These are phyloP conservation scores for Ophiostoma populinum DNA, from an alignment of 2,329 filamentous ascomycete species.

Conservation along the genomic window DNA sequence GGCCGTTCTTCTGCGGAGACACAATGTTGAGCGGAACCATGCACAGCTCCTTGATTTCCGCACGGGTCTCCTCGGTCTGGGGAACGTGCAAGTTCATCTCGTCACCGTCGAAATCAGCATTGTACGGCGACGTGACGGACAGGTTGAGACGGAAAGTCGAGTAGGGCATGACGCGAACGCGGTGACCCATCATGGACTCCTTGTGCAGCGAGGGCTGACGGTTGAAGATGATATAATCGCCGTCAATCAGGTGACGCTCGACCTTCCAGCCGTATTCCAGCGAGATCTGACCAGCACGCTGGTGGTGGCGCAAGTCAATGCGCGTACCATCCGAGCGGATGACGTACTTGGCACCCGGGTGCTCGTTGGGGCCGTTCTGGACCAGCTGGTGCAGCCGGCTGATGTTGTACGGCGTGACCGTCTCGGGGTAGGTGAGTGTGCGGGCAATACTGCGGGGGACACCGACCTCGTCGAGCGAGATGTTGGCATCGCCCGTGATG, in stretches of 20 bases:
- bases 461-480: slow-evolving; percentile 92
- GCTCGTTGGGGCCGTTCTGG: slow-evolving; percentile 82
- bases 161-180: slow-evolving; percentile 95
- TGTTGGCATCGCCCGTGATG: slow-evolving; percentile 94
- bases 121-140: slow-evolving; percentile 96
- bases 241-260: slow-evolving; percentile 87
- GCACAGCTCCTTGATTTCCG: slow-evolving; percentile 85
- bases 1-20: slow-evolving; percentile 89
- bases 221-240: slow-evolving; percentile 98
- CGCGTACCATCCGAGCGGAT: slow-evolving; percentile 85
- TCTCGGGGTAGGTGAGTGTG: slow-evolving; percentile 90
- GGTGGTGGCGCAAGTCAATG: slow-evolving; percentile 88
- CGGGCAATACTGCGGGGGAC: slow-evolving; percentile 86
- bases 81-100: slow-evolving; percentile 99
- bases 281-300: slow-evolving; percentile 68
- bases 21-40: slow-evolving; percentile 98
- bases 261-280: slow-evolving; percentile 98
- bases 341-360: slow-evolving; percentile 92
- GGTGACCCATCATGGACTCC: slow-evolving; percentile 99
- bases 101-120: slow-evolving; percentile 98
- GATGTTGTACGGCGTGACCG: slow-evolving; percentile 96
- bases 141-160: slow-evolving; percentile 96
- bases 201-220: slow-evolving; percentile 98
- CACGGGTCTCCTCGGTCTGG: slow-evolving; percentile 89
- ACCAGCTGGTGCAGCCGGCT: slow-evolving; percentile 78